Evolutionary conservation across 371 early-diverging fungal species (phyloP).

Genomic region (Mucor saturninus): DNA sequence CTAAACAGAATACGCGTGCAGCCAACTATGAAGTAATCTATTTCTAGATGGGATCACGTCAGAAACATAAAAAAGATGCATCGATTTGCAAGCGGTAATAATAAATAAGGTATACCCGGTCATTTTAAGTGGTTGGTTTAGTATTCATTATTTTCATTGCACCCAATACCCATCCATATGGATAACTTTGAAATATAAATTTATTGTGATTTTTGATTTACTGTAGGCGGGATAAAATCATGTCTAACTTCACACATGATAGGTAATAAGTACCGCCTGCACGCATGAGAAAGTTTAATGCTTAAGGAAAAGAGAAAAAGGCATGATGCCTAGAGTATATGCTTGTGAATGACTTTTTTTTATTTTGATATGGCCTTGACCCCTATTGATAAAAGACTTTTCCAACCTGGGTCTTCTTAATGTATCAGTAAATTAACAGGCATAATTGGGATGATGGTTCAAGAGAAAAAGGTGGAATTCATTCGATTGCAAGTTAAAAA

Average conservation of each 20-base stretch:
- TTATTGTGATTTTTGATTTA: no score
- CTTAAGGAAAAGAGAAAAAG: not conserved
- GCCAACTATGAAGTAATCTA: no score
- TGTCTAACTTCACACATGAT: no score
- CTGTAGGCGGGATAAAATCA: not conserved
- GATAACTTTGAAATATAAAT: not conserved
- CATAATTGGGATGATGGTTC: not conserved
- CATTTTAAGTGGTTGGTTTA: not conserved
- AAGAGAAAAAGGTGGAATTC: not conserved
- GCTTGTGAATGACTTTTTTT: not conserved
- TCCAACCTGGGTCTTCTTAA: not conserved
- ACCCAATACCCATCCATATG: not conserved
- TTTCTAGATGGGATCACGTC: no score
- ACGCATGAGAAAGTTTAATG: not conserved
- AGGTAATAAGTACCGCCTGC: no score
- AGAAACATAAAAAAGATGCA: no score
- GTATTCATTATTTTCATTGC: not conserved
- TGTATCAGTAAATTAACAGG: not conserved
- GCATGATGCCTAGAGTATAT: not conserved
- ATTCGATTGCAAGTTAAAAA: not conserved
- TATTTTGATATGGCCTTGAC: not conserved
- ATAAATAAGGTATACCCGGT: not conserved
- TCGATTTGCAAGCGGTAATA: not conserved
- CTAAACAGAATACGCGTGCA: no score
- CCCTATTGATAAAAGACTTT: not conserved